phyloP scores from a whole-genome alignment of 257 asterid genomes.

The Forsythia suspensa region DNA sequence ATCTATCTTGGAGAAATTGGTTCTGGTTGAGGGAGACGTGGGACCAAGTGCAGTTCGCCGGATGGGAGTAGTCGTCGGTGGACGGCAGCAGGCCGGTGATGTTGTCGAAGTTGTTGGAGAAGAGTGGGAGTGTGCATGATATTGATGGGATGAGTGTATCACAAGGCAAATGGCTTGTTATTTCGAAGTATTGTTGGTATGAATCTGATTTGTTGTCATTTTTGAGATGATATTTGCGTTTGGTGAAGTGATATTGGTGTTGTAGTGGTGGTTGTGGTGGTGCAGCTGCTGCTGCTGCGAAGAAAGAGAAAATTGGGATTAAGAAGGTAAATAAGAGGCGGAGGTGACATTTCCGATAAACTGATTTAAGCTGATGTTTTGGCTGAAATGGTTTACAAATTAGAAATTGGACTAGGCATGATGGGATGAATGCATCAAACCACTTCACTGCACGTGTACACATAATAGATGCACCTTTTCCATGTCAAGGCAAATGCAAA shows the following conservation, averaged over 20 bases:
- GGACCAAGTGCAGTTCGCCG: slow-evolving; percentile 67
- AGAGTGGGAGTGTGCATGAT: slow-evolving; percentile 56
- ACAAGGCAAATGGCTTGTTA: slow-evolving; percentile 57
- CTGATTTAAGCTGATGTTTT: too few relatives aligned
- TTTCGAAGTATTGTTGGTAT: slow-evolving; percentile 38
- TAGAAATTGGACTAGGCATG: too few relatives aligned
- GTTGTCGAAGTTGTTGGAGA: slow-evolving; percentile 65
- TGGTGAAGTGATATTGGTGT: slow-evolving; percentile 37
- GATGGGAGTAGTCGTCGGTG: slow-evolving; percentile 53
- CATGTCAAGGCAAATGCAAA: too few relatives aligned
- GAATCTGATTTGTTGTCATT: slow-evolving; percentile 17
- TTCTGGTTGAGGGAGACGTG: slow-evolving; percentile 48
- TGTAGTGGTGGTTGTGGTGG: slow-evolving; percentile 18
- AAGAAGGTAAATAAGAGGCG: slow-evolving; percentile 14
- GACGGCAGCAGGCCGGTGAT: slow-evolving; percentile 60
- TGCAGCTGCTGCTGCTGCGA: slow-evolving; percentile 32
- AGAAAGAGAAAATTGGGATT: slow-evolving; percentile 11
- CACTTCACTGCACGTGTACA: too few relatives aligned
- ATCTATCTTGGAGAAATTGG: too few relatives aligned
- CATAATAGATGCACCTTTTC: too few relatives aligned
- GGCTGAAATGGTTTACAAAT: too few relatives aligned
- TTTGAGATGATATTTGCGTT: slow-evolving; percentile 13
- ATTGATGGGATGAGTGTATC: slow-evolving; percentile 43
- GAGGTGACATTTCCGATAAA: slow-evolving; percentile 29
- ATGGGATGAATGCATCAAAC: too few relatives aligned